Evolutionary conservation across 2,329 filamentous ascomycete genomes (phyloP).

Genomic region (Penicillium sp.): DNA sequence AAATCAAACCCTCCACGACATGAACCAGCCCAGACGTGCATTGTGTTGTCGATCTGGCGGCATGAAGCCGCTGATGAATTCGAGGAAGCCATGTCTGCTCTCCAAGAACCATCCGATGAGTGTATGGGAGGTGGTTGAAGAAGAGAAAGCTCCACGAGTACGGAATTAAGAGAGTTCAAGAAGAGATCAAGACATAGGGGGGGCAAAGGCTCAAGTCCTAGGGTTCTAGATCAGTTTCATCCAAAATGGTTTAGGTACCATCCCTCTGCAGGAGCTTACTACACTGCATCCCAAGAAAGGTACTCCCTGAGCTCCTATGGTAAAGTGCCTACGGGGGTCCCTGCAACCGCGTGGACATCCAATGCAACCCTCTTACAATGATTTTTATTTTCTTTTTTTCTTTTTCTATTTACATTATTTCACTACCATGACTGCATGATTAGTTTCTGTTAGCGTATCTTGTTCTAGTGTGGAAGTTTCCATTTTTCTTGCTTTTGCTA

Average conservation of each 20-base stretch:
- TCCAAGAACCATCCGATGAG: slow-evolving; percentile 19
- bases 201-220: slow-evolving; percentile 5
- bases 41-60: slow-evolving; percentile 35
- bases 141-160: slow-evolving; percentile 14
- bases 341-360: slow-evolving; percentile 23
- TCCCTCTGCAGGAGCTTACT: slow-evolving; percentile 25
- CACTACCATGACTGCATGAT: neutral
- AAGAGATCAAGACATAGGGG: slow-evolving; percentile 13
- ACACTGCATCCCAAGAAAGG: slow-evolving; percentile 21
- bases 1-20: slow-evolving; percentile 47
- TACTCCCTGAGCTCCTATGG: slow-evolving; percentile 15
- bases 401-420: neutral
- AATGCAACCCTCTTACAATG: slow-evolving; percentile 20
- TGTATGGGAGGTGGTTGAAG: slow-evolving; percentile 16
- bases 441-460: neutral
- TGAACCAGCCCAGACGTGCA: slow-evolving; percentile 32
- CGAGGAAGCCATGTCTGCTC: slow-evolving; percentile 28
- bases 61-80: slow-evolving; percentile 30
- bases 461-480: neutral
- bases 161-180: slow-evolving; percentile 4
- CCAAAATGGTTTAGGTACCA: slow-evolving; percentile 14
- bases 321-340: slow-evolving; percentile 10
- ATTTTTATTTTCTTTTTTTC: neutral
- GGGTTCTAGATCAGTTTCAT: slow-evolving; percentile 22
- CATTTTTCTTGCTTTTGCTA: neutral